Conservation (phyloP, 1,284 basidiomycete species). For the Pseudozyma thailandica region DNA sequence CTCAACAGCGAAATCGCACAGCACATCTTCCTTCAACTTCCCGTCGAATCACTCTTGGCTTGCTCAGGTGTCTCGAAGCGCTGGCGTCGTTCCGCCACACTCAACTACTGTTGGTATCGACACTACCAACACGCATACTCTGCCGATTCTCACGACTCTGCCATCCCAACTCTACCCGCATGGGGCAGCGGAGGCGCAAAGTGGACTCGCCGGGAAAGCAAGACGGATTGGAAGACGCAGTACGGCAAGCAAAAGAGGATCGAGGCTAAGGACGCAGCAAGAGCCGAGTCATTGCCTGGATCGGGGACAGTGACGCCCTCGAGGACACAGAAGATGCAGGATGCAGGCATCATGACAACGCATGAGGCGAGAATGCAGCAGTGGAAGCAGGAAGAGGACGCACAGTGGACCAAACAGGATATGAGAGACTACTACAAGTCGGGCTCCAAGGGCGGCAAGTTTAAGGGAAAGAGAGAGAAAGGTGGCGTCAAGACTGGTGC, state of each 20-base stretch:
- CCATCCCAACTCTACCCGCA: slow-evolving; percentile 24
- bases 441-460: slow-evolving; percentile 59
- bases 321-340: slow-evolving; percentile 52
- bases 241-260: slow-evolving; percentile 41
- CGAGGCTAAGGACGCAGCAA: slow-evolving; percentile 46
- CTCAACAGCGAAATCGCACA: slow-evolving; percentile 59
- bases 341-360: slow-evolving; percentile 52
- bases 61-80: slow-evolving; percentile 54
- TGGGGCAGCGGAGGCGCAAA: slow-evolving; percentile 49
- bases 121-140: slow-evolving; percentile 40
- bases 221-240: slow-evolving; percentile 60
- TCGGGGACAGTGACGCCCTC: slow-evolving; percentile 47
- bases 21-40: slow-evolving; percentile 62
- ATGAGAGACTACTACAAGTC: slow-evolving; percentile 62
- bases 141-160: slow-evolving; percentile 26
- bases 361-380: slow-evolving; percentile 52
- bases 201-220: slow-evolving; percentile 61
- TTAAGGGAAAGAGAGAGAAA: slow-evolving; percentile 60
- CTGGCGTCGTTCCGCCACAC: slow-evolving; percentile 59
- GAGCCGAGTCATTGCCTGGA: slow-evolving; percentile 35
- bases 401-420: slow-evolving; percentile 50
- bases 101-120: slow-evolving; percentile 63
- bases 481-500: slow-evolving; percentile 57
- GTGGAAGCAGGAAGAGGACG: slow-evolving; percentile 51
- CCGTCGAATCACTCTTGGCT: slow-evolving; percentile 43